Evolutionary conservation across 345 rosid genomes (phyloP).

Genomic region (Ceriops zippeliana): DNA sequence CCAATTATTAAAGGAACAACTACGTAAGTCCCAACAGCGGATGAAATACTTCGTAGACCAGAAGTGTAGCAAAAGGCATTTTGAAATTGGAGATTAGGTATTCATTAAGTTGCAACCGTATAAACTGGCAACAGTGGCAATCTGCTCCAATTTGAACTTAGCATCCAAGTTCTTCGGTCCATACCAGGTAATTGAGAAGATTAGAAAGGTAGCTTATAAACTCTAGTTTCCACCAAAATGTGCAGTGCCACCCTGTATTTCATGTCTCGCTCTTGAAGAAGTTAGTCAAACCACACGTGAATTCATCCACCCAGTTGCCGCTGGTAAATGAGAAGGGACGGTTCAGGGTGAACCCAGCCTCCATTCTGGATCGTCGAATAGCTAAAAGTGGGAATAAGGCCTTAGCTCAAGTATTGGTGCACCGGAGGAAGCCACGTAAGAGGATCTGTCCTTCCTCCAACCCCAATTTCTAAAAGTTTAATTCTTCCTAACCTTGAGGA

Average conservation of each 20-base stretch:
- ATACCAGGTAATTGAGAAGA: neutral
- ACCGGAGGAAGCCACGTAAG: neutral
- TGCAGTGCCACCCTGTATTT: neutral
- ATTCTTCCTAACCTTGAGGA: neutral
- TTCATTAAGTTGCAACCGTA: neutral
- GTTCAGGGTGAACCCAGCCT: no score
- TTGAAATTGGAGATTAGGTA: neutral
- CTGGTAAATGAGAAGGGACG: no score
- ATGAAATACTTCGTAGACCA: no score
- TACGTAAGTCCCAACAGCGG: no score
- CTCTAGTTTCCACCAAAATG: neutral
- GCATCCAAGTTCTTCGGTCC: neutral
- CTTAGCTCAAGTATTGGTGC: neutral
- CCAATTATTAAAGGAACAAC: no score
- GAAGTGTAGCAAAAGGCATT: neutral
- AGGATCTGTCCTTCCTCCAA: neutral
- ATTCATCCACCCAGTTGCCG: neutral
- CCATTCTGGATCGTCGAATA: neutral
- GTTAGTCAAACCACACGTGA: neutral
- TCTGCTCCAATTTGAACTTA: neutral
- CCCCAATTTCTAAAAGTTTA: neutral
- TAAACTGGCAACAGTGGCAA: neutral
- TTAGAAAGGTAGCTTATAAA: neutral
- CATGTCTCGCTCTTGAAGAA: neutral
- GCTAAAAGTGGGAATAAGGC: neutral